Evolutionary conservation across 2,329 filamentous ascomycete genomes (phyloP), one percentile per base, ranked within the genome.

Genomic region (Diaporthe longicolla): DNA sequence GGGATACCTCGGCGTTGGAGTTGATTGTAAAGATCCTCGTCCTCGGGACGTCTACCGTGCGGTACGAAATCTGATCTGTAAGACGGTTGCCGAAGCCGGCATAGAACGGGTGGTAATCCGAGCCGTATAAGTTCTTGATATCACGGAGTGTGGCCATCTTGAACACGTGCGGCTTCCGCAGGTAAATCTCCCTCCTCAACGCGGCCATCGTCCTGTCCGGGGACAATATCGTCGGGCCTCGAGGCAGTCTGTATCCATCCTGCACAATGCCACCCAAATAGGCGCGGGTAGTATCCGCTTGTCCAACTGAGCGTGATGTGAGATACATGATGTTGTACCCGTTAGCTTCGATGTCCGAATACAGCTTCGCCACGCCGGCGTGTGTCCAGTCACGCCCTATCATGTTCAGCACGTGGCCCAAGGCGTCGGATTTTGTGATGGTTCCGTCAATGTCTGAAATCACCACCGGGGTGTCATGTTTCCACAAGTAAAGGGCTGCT

Each of bases 281-380:
- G 0, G 94, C 90, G 73, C 97, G 88, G 1, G 97, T 99, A 0
- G 88, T 95, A 83, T 99, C 97, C 21, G 97, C 94, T 83, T 97
- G 95, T 0, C 97, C 97, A 59, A 98, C 95, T 19, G 94, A 97
- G 69, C 97, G 92, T 81, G 94, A 97, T 0, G 97, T 99, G 59
- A 99, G 89, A 82, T 99, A 99, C 90, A 99, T 95, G 81, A 99
- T 97, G 82, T 99, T 98, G 87, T 98, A 99, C 9, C 97, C 97
- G 80, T 99, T 99, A 79, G 93, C 92, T 0, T 92, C 92, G 78
- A 99, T 99, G 78, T 99, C 97, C 65, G 94, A 97, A 84, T 98
- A 99, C 11, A 99, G 89, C 85, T 99, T 99, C 29, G 97, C 97
- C 32, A 99, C 96, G 50, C 97, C 97, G 21, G 95, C 90, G 82